Evolutionary conservation across 352 stramenopile species (phyloP).

Genomic region (Blastocystis sp.): DNA sequence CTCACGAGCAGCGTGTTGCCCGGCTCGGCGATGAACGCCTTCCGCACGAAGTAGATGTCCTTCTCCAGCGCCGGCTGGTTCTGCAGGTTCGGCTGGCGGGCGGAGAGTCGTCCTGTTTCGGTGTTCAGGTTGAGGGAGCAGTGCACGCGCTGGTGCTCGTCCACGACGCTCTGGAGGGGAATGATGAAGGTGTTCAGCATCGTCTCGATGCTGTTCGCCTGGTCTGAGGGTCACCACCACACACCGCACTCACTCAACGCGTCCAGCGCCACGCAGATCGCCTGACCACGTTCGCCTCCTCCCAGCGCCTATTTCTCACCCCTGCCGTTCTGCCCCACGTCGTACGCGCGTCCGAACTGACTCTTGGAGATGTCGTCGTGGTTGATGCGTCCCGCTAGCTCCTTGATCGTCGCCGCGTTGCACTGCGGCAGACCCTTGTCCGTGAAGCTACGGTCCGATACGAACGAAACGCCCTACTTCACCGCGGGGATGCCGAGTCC

Average conservation of each 20-base stretch:
- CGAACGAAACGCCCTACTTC: conserved; percentile 75
- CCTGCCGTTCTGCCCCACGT: conserved; percentile 72
- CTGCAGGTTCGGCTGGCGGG: conserved; percentile 95
- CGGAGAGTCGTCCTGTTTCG: conserved; percentile 94
- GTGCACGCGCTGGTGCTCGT: conserved; percentile 92
- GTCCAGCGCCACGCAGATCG: conserved; percentile 84
- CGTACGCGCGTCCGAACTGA: conserved; percentile 83
- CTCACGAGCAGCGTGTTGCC: conserved; percentile 97
- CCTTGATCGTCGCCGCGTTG: conserved; percentile 89
- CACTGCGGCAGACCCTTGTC: conserved; percentile 87
- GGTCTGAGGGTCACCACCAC: conserved; percentile 77
- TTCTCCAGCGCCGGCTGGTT: conserved; percentile 92
- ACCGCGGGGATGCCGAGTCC: conserved; percentile 89
- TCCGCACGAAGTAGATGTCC: conserved; percentile 79
- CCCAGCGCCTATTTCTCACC: conserved; percentile 82
- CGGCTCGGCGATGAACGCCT: conserved; percentile 87
- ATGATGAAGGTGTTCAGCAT: conserved; percentile 97
- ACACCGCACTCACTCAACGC: neutral
- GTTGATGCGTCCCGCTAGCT: conserved; percentile 89
- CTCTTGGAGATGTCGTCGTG: conserved; percentile 78
- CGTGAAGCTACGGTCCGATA: conserved; percentile 78
- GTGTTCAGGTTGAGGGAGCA: conserved; percentile 99
- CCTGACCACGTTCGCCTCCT: conserved; percentile 86
- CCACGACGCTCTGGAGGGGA: conserved; percentile 86
- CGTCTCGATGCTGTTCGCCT: conserved; percentile 96